phyloP scores from a whole-genome alignment of 2,329 filamentous ascomycete genomes.

The Beauveria medogensis region DNA sequence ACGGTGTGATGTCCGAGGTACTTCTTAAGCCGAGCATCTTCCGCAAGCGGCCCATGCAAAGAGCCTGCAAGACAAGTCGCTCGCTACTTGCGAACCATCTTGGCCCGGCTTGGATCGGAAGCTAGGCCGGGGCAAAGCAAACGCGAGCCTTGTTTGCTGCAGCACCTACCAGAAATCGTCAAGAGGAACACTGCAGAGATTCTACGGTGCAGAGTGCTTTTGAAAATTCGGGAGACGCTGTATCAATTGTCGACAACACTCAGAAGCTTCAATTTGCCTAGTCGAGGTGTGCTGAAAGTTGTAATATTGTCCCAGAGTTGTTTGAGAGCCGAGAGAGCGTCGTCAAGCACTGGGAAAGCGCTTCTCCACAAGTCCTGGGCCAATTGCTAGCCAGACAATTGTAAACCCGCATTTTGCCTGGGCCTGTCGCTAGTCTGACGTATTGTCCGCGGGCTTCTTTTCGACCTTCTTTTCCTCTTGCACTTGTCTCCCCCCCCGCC shows the following conservation, averaged over 20 bases:
- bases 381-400: slow-evolving; percentile 13
- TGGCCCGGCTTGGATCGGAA: neutral
- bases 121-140: neutral
- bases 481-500: slow-evolving; percentile 19
- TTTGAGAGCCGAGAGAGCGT: no score
- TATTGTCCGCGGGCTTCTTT: neutral
- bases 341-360: neutral
- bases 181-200: no score
- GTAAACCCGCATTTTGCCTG: slow-evolving; percentile 10
- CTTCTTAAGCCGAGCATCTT: slow-evolving; percentile 6
- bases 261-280: no score
- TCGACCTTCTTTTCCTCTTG: neutral
- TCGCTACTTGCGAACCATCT: neutral
- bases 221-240: no score
- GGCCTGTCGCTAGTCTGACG: slow-evolving; percentile 2
- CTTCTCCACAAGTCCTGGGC: slow-evolving; percentile 1
- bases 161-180: neutral
- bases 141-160: neutral
- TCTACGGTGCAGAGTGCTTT: no score
- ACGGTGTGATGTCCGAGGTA: slow-evolving; percentile 9
- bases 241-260: no score
- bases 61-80: neutral
- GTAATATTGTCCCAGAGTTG: no score
- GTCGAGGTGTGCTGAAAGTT: no score
- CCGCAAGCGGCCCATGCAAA: slow-evolving; percentile 4